These are phyloP conservation scores for Grigorovia jiainica DNA, from an alignment of 805 yeast species.

Conservation along the genomic window DNA sequence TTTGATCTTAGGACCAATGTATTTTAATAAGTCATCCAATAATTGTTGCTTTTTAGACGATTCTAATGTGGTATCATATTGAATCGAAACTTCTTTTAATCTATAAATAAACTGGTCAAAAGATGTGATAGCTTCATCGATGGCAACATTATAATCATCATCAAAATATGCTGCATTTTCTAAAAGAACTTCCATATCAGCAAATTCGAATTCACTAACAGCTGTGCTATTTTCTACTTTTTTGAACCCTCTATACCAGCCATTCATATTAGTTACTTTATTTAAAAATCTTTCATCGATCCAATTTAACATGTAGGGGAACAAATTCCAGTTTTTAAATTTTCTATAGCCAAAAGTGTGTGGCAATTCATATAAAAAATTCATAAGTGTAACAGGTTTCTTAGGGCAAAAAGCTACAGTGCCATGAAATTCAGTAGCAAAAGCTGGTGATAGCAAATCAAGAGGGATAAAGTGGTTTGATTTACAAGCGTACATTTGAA, in stretches of 20 bases:
- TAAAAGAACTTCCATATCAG: conserved; percentile 13
- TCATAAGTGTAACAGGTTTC: conserved; percentile 32
- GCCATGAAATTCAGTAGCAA: conserved; percentile 45
- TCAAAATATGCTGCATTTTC: conserved; percentile 14
- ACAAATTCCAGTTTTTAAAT: conserved; percentile 36
- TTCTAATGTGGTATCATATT: conserved; percentile 8
- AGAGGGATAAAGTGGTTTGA: conserved; percentile 47
- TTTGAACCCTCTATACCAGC: conserved; percentile 6
- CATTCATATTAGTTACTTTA: conserved; percentile 11
- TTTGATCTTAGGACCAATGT: too few relatives aligned
- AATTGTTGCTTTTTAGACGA: too few relatives aligned
- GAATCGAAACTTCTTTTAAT: conserved; percentile 21
- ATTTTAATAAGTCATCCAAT: too few relatives aligned
- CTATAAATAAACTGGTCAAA: conserved; percentile 18
- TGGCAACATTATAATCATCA: conserved; percentile 10
- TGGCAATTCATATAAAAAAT: conserved; percentile 40
- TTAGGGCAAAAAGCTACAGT: conserved; percentile 49
- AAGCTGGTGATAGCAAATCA: conserved; percentile 46
- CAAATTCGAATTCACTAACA: conserved; percentile 9
- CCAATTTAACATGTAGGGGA: conserved; percentile 53
- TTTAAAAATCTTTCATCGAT: conserved; percentile 18
- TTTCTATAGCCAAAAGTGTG: conserved; percentile 24
- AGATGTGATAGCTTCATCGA: conserved; percentile 7
- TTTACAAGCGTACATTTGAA: conserved; percentile 43
- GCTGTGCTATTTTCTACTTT: conserved; percentile 8